Evolutionary conservation across 495 filamentous ascomycete genomes (phyloP).

Genomic region (Podospora sp.): DNA sequence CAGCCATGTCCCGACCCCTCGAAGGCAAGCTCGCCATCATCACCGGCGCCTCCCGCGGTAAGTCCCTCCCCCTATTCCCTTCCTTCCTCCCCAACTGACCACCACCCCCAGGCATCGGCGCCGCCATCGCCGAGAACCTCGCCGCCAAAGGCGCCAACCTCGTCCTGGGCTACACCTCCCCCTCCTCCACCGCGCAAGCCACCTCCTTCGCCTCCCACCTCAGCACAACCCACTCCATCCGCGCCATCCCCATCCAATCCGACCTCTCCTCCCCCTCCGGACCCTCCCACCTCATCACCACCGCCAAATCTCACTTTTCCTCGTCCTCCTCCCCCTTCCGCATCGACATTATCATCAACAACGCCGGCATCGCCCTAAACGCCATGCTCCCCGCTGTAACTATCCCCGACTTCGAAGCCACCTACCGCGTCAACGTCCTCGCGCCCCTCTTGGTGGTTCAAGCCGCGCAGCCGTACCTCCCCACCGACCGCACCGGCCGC

Average conservation of each 20-base stretch:
- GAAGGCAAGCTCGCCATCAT: slow-evolving; percentile 76
- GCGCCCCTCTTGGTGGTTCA: slow-evolving; percentile 81
- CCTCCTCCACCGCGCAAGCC: slow-evolving; percentile 34
- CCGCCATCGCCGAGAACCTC: slow-evolving; percentile 78
- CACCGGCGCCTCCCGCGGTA: slow-evolving; percentile 77
- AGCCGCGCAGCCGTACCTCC: slow-evolving; percentile 69
- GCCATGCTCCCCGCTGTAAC: slow-evolving; percentile 59
- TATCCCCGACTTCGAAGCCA: slow-evolving; percentile 64
- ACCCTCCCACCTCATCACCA: slow-evolving; percentile 39
- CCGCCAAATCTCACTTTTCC: slow-evolving; percentile 35
- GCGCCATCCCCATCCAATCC: slow-evolving; percentile 43
- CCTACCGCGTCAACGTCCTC: slow-evolving; percentile 83
- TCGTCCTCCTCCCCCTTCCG: slow-evolving; percentile 50
- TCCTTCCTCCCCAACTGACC: slow-evolving; percentile 16
- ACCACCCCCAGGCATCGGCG: slow-evolving; percentile 76
- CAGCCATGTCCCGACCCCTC: slow-evolving; percentile 42
- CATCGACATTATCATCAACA: slow-evolving; percentile 89
- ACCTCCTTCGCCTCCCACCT: slow-evolving; percentile 44
- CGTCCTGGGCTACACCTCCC: slow-evolving; percentile 71
- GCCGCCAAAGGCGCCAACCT: slow-evolving; percentile 72
- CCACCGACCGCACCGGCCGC: slow-evolving; percentile 71
- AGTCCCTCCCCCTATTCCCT: slow-evolving; percentile 13
- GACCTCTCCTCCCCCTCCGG: slow-evolving; percentile 49
- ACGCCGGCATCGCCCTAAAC: slow-evolving; percentile 73
- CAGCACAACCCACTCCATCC: slow-evolving; percentile 42